Evolutionary conservation across 768 basidiomycete species (phyloP), one percentile per base, ranked within the genome.

Genomic region (Kwoniella pini): DNA sequence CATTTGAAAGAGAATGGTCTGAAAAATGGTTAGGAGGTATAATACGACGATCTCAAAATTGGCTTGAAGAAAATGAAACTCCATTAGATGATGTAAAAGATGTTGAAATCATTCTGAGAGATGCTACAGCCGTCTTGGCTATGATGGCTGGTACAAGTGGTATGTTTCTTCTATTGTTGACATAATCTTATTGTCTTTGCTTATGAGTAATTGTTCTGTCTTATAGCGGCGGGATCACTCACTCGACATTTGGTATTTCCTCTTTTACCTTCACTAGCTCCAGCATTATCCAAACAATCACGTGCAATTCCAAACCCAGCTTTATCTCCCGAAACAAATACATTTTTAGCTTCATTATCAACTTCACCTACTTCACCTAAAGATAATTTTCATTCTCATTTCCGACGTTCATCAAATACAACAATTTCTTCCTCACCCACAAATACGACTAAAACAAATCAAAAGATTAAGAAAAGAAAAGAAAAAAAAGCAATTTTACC

Each of bases 121-220:
- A 73, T 21, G 72, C 75, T 0, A 75, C 70, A 22, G 77, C 75
- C 19, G 69, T 70, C 0, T 48, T 78, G 26, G 72, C 74, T 15
- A 70, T 77, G 63, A 69, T 78, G 72, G 77, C 75, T 6, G 75
- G 75, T 0, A 77, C 75, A 15, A 70, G 72, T 27, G 74, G 74
- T 76, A 40, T 46, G 71, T 56, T 11, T 15, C 38, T 13, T 22
- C 36, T 2, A 19, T 36, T 15, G 33, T 36, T 15, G 15, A 7
- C 15, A 15, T 7, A 15, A 36, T 36, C 33, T 15, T n/a, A n/a
- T n/a, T n/a, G n/a, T n/a, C n/a, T n/a, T n/a, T n/a, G n/a, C n/a
- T n/a, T n/a, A n/a, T n/a, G n/a, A n/a, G n/a, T n/a, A n/a, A n/a
- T n/a, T n/a, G n/a, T n/a, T n/a, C n/a, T n/a, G n/a, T n/a, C n/a